A percentile compares a stretch with the other conserved stretches of the same genome.
These are phyloP conservation scores for Grosmannia huntii DNA, from an alignment of 2,329 filamentous ascomycete genomes.

Conservation along the genomic window DNA sequence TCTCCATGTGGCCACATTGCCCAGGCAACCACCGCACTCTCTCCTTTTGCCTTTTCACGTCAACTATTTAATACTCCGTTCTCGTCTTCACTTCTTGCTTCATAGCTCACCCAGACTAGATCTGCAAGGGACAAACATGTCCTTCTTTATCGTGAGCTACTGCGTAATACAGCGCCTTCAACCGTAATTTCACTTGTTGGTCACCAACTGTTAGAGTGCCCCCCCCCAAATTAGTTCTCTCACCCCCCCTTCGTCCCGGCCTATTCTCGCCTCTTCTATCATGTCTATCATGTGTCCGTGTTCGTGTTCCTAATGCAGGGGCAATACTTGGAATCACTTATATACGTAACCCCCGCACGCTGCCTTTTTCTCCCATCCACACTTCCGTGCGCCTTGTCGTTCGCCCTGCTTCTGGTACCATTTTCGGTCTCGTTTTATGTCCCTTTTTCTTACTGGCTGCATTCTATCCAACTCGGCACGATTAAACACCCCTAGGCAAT, in stretches of 20 bases:
- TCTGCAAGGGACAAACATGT: not conserved
- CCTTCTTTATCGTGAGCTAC: not conserved
- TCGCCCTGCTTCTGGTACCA: not conserved
- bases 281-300: not conserved
- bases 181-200: not conserved
- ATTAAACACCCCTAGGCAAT: not conserved
- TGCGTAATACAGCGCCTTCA: not conserved
- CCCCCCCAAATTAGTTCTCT: not conserved
- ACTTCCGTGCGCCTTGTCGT: not conserved
- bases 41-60: not conserved
- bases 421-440: not conserved
- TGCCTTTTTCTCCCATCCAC: not conserved
- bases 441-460: not conserved
- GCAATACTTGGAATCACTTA: not conserved
- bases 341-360: not conserved
- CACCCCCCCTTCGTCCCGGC: not conserved
- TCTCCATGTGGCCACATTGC: not conserved
- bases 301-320: not conserved
- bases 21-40: conserved; percentile 7
- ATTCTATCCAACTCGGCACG: not conserved
- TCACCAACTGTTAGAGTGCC: not conserved
- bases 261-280: not conserved
- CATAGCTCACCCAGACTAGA: not conserved
- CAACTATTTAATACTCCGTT: not conserved
- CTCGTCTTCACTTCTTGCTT: not conserved